Conservation (phyloP, 1,284 basidiomycete genomes). For the Cryptococcus amylolentus region DNA sequence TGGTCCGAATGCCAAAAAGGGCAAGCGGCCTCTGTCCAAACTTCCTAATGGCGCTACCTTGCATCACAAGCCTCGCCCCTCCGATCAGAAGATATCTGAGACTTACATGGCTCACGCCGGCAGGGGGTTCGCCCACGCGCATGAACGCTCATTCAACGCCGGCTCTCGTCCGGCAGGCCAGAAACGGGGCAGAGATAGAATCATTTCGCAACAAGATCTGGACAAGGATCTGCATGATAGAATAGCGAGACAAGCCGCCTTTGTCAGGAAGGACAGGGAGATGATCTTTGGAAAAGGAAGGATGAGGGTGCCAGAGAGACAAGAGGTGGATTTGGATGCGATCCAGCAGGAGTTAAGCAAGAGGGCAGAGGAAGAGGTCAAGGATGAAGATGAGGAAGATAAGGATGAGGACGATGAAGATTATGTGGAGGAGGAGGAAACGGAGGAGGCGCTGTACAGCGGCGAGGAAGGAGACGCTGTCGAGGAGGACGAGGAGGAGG, state of each 20-base stretch:
- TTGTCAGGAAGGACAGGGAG: constrained; percentile 23
- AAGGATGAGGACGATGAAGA: constrained; percentile 26
- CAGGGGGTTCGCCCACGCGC: constrained; percentile 26
- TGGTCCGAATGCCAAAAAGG: not conserved
- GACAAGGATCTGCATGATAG: constrained; percentile 11
- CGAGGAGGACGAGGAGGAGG: constrained; percentile 8
- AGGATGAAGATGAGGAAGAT: constrained; percentile 21
- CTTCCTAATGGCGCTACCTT: no score
- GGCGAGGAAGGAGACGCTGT: constrained; percentile 17
- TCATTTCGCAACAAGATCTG: constrained; percentile 17
- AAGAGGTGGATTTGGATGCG: constrained; percentile 17
- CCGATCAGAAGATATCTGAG: constrained; percentile 23
- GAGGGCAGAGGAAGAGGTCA: constrained; percentile 15
- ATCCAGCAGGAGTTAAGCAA: not conserved
- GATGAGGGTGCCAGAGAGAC: constrained; percentile 21
- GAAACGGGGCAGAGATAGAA: constrained; percentile 29
- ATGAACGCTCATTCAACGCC: constrained; percentile 19
- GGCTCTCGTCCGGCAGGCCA: constrained; percentile 30
- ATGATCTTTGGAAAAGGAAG: constrained; percentile 21
- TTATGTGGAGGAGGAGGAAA: constrained; percentile 12
- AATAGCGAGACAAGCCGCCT: constrained; percentile 18
- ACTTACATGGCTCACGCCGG: constrained; percentile 33
- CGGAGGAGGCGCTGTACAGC: constrained; percentile 12
- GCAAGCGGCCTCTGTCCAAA: no score
- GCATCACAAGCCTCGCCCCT: constrained; percentile 6